Percentiles rank a stretch among this genome's conserved stretches.
Evolutionary conservation across 768 basidiomycete genomes (phyloP).

Genomic region (Suillus lakei): DNA sequence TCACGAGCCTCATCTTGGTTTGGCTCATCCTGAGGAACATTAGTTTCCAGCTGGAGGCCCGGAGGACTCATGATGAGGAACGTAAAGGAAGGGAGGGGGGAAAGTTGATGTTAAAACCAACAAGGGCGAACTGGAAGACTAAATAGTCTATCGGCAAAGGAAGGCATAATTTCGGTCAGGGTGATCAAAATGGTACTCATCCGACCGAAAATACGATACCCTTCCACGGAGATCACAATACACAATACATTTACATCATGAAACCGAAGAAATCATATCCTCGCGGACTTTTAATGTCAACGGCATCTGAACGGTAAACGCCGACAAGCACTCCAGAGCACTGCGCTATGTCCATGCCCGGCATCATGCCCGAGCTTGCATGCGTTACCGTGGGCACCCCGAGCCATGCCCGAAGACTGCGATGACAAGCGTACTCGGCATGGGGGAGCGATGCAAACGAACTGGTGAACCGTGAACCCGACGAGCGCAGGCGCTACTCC

Average conservation of each 20-base stretch:
- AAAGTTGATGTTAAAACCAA: background rate
- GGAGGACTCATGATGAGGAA: background rate
- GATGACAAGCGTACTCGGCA: background rate
- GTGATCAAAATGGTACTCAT: background rate
- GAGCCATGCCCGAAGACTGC: background rate
- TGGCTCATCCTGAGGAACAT: constrained; percentile 1
- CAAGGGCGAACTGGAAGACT: background rate
- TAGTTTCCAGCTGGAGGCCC: background rate
- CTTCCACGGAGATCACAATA: background rate
- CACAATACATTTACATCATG: background rate
- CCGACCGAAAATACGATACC: background rate
- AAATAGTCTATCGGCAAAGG: background rate
- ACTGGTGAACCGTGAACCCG: background rate
- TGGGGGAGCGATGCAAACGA: background rate
- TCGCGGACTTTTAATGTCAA: background rate
- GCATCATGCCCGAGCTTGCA: background rate
- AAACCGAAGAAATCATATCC: background rate
- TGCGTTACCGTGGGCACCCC: background rate
- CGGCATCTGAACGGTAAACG: background rate
- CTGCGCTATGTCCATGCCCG: background rate
- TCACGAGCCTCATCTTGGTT: background rate
- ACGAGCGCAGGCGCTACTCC: background rate
- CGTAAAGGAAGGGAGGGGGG: background rate
- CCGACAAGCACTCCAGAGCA: background rate
- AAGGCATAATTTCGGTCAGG: background rate